Conservation (phyloP, 768 basidiomycete genomes). For the Phaffia tasmanica region DNA sequence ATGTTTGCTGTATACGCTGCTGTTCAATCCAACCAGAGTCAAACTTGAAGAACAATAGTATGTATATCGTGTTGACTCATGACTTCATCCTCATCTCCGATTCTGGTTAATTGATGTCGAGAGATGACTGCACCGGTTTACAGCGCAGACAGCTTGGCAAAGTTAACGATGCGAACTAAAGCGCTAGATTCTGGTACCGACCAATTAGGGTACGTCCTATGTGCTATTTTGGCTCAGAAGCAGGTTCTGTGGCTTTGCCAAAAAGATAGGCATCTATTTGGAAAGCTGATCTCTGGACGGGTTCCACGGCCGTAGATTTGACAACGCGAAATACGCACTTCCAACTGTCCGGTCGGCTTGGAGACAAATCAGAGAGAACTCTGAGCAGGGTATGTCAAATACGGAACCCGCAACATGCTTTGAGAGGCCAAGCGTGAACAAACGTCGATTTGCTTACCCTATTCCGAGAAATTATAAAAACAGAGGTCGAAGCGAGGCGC, state of each 20-base stretch:
- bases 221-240: not conserved
- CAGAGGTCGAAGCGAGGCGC: slow-evolving; percentile 22
- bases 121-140: not conserved
- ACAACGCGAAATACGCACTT: slow-evolving; percentile 11
- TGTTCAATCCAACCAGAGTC: not conserved
- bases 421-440: not conserved
- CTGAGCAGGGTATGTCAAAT: slow-evolving; percentile 15
- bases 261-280: not conserved
- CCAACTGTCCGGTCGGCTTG: slow-evolving; percentile 15
- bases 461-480: not conserved
- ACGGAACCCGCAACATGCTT: not conserved
- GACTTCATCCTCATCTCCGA: not conserved
- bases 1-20: not conserved
- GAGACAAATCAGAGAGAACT: slow-evolving; percentile 22
- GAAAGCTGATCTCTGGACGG: too few relatives aligned
- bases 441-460: not conserved
- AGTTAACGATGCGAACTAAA: slow-evolving; percentile 9
- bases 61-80: not conserved
- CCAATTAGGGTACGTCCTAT: slow-evolving; percentile 1
- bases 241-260: not conserved
- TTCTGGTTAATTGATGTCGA: not conserved
- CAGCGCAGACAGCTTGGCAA: slow-evolving; percentile 12
- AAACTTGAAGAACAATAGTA: slow-evolving; percentile 21
- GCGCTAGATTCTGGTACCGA: slow-evolving; percentile 18
- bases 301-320: not conserved